Conservation (phyloP, 2,329 filamentous ascomycete genomes). For the Laburnicola sp. region DNA sequence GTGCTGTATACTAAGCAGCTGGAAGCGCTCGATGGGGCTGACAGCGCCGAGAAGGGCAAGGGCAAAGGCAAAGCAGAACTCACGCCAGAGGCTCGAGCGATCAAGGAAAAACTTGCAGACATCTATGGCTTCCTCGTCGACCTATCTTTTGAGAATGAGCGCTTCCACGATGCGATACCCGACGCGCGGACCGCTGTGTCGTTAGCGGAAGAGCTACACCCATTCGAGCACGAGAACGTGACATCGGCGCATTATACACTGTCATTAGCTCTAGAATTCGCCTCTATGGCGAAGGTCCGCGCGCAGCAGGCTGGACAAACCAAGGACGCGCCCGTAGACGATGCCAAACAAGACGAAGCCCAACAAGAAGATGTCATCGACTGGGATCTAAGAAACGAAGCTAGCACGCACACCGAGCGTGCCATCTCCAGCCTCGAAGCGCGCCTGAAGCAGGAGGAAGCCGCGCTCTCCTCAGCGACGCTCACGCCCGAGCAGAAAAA, state of each 20-base stretch:
- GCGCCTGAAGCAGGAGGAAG: constrained; percentile 71
- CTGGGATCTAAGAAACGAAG: constrained; percentile 71
- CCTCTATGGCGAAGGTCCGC: constrained; percentile 69
- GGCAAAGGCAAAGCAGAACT: constrained; percentile 52
- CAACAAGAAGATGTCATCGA: constrained; percentile 57
- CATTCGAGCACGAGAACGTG: constrained; percentile 78
- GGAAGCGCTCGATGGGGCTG: constrained; percentile 42
- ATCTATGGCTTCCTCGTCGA: constrained; percentile 93
- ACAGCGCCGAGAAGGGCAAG: constrained; percentile 48
- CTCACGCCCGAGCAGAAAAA: constrained; percentile 63
- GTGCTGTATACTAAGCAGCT: constrained; percentile 62
- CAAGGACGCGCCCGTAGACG: constrained; percentile 41
- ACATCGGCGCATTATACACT: constrained; percentile 97
- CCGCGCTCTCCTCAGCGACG: constrained; percentile 56
- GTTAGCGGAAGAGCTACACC: constrained; percentile 77
- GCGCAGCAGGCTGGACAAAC: constrained; percentile 53
- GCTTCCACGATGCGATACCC: constrained; percentile 82
- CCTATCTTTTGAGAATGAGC: constrained; percentile 95
- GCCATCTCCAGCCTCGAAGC: constrained; percentile 73
- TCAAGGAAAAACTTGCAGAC: constrained; percentile 83
- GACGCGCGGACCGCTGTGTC: constrained; percentile 78
- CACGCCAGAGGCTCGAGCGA: constrained; percentile 35
- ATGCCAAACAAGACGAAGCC: constrained; percentile 46
- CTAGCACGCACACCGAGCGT: constrained; percentile 69
- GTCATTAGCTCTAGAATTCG: constrained; percentile 91